Evolutionary conservation across 2,329 filamentous ascomycete species (phyloP), one percentile per base, ranked within the genome.

Genomic region (Trichoderma sp.): DNA sequence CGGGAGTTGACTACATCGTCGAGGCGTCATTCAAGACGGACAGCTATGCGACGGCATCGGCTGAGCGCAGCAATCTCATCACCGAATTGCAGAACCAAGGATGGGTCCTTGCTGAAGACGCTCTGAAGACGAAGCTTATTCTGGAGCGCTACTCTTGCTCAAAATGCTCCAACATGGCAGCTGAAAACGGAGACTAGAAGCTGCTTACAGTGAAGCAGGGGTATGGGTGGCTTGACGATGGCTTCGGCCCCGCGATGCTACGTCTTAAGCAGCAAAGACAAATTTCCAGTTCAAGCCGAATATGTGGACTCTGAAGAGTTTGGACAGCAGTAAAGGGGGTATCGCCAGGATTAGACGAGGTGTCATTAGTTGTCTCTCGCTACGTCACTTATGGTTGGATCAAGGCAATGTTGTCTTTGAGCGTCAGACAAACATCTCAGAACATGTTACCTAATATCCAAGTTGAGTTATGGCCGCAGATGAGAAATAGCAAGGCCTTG

Each of bases 231-330:
- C 42, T 48, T 19, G 6, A 22, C 10, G n/a, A 13, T 22, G 13
- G 42, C 42, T 48, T 48, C 42, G 22, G 19, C 42, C n/a, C 42
- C 42, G n/a, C 42, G 42, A 48, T 48, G 42, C 42, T 48, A 48
- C 19, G 10, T 19, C 42, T 22, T 48, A 48, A 22, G n/a, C 42
- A 48, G 42, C 42, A 22, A 48, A 48, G 42, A 48, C n/a, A 0
- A 22, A 0, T 48, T 22, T 6, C 19, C 12, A 29, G 5, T 1
- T n/a, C 12, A 10, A 48, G 42, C 42, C 13, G 19, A 48, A 48
- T 48, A n/a, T 48, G 19, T 19, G n/a, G n/a, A 48, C 12, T 22
- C 42, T 13, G 42, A n/a, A 48, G 42, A 48, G 19, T 22, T 10
- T 22, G n/a, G 6, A 45, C 39, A 45, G 10, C 2, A 45, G 42